phyloP scores from a whole-genome alignment of 371 early-diverging fungal species.

The Globomyces sp. region DNA sequence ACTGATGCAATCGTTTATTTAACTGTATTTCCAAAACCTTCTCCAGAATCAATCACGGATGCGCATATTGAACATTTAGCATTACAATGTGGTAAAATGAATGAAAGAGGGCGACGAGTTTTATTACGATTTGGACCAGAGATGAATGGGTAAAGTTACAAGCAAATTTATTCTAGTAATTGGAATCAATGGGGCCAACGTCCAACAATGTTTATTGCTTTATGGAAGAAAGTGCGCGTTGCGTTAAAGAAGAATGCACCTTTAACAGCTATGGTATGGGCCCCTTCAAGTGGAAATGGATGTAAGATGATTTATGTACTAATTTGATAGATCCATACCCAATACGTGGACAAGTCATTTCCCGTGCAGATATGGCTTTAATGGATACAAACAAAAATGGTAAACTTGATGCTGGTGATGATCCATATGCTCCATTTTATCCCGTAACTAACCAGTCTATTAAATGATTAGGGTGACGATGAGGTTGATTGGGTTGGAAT shows the following conservation, averaged over 20 bases:
- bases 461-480: slow-evolving; percentile 17
- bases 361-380: slow-evolving; percentile 5
- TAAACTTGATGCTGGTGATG: slow-evolving; percentile 3
- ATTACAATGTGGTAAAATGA: neutral
- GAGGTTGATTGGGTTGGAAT: slow-evolving; percentile 24
- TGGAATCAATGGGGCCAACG: slow-evolving; percentile 23
- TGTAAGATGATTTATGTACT: slow-evolving; percentile 15
- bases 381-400: slow-evolving; percentile 19
- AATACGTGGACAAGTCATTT: slow-evolving; percentile 5
- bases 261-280: slow-evolving; percentile 23
- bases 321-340: neutral
- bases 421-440: slow-evolving; percentile 26
- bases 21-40: slow-evolving; percentile 32
- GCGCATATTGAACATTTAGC: slow-evolving; percentile 9
- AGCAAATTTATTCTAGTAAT: slow-evolving; percentile 11
- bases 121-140: slow-evolving; percentile 33
- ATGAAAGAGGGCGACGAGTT: slow-evolving; percentile 10
- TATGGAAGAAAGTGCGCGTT: slow-evolving; percentile 6
- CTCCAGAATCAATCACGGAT: slow-evolving; percentile 5
- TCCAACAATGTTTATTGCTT: slow-evolving; percentile 5
- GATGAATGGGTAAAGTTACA: slow-evolving; percentile 24
- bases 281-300: slow-evolving; percentile 22
- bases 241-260: slow-evolving; percentile 6
- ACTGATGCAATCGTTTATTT: slow-evolving; percentile 32
- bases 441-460: neutral